Conservation (phyloP, 129 eudicot species). For the Flaveria sonorensis region DNA sequence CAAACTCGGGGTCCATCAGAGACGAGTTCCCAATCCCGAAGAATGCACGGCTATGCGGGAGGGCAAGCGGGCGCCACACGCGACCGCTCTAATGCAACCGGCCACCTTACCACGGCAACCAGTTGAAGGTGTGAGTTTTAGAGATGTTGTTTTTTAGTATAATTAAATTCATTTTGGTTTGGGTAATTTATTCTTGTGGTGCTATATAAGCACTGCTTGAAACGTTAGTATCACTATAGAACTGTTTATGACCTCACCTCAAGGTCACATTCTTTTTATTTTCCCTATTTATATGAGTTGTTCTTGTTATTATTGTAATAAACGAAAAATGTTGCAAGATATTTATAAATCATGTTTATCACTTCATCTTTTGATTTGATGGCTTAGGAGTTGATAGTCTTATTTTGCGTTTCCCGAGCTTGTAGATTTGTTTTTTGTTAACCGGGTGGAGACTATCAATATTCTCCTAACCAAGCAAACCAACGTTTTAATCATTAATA, state of each 20-base stretch:
- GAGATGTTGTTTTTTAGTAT: constrained; percentile 27
- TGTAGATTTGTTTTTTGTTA: no score
- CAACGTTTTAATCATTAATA: no score
- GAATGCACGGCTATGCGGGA: constrained; percentile 82
- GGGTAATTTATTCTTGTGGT: constrained; percentile 46
- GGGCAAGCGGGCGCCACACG: constrained; percentile 76
- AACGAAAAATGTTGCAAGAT: constrained; percentile 23
- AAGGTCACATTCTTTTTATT: constrained; percentile 68
- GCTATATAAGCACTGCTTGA: constrained; percentile 54
- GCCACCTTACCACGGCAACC: neutral
- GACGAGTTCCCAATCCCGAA: constrained; percentile 91
- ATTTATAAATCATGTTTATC: neutral
- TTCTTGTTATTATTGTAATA: constrained; percentile 33
- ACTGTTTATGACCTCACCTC: constrained; percentile 72
- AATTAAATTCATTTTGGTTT: constrained; percentile 40
- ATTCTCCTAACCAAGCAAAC: no score
- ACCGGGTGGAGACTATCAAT: no score
- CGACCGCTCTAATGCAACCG: constrained; percentile 54
- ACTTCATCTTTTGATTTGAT: neutral
- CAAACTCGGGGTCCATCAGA: constrained; percentile 65
- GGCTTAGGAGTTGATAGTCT: neutral
- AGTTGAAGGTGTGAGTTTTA: constrained; percentile 3
- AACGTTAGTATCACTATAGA: constrained; percentile 33
- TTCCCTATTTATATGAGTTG: constrained; percentile 27
- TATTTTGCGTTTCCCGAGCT: no score